Base-by-base conservation (phyloP, 1,284 basidiomycete genomes). In the Bjerkandera adusta region DNA sequence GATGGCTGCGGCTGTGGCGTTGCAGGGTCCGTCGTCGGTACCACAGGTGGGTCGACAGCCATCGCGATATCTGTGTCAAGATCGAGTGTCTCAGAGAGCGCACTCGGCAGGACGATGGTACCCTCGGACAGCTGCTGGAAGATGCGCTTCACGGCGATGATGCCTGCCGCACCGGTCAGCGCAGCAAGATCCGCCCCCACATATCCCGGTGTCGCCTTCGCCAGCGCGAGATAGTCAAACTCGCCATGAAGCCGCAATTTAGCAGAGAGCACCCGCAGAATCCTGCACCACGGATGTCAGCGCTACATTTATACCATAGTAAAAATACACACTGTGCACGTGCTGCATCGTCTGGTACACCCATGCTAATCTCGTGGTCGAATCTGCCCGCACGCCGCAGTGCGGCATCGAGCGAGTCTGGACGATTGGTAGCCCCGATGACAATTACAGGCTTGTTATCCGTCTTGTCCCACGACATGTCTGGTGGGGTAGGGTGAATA, bases 331-430 rank as follows among this genome's bases (percentile, higher is more conserved):
- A 96, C 92, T 95, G 90, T 59, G 91, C 89, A 46, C 94, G 76
- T 0, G 85, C 92, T 50, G 83, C 83, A 55, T 97, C 89, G 57
- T 96, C 92, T 1, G 96, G 96, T 3, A 98, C 95, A 20, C 92
- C 91, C 88, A 98, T 94, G 44, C 89, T 89, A 47, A 99, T 98
- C 67, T 99, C 96, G 58, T 97, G 92, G 62, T 98, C 96, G 57
- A 99, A 99, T 33, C 96, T 73, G 2, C 96, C 96, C 2, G 95
- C 96, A 54, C 95, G 77, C 36, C 96, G 82, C 11, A 98, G 71
- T 0, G 96, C 96, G 0, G 95, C 85, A 64, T 99, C 96, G 6
- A 98, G 75, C 5, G 94, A 89, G 65, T 98, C 96, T 0, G 94
- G 94, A 35, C 96, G 77, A 65, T 98, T 99, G 0, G 95, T 98